These are phyloP conservation scores for Ilex paraguariensis DNA, from an alignment of 305 asterid genomes.

Conservation along the genomic window DNA sequence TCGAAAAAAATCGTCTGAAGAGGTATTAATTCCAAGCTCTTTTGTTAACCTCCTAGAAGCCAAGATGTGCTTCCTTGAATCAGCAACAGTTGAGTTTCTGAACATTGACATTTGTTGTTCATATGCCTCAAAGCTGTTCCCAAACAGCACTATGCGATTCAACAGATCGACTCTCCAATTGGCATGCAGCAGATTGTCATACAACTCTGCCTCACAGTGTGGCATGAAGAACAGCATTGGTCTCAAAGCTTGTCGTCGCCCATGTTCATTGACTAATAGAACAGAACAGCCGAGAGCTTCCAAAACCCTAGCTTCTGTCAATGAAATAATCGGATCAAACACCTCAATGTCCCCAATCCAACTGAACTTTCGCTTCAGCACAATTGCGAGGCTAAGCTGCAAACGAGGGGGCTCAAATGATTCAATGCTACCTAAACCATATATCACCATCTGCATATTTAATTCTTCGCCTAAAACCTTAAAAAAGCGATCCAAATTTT, in stretches of 20 bases:
- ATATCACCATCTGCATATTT: slow-evolving; percentile 67
- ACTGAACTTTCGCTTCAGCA: slow-evolving; percentile 59
- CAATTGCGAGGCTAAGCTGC: slow-evolving; percentile 71
- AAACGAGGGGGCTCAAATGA: slow-evolving; percentile 58
- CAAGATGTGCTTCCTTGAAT: slow-evolving; percentile 43
- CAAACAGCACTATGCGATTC: slow-evolving; percentile 42
- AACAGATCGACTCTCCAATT: slow-evolving; percentile 52
- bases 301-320: slow-evolving; percentile 60
- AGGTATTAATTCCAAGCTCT: slow-evolving; percentile 31
- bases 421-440: slow-evolving; percentile 82
- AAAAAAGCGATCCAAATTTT: slow-evolving; percentile 29
- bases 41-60: slow-evolving; percentile 31
- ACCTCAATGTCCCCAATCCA: slow-evolving; percentile 79
- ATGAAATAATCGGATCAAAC: slow-evolving; percentile 76
- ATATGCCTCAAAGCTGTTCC: slow-evolving; percentile 68
- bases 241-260: slow-evolving; percentile 42
- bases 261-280: slow-evolving; percentile 72
- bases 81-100: slow-evolving; percentile 20
- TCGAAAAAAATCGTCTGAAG: slow-evolving; percentile 41
- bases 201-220: slow-evolving; percentile 71
- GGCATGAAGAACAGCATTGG: slow-evolving; percentile 93
- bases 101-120: slow-evolving; percentile 35
- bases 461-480: slow-evolving; percentile 48
- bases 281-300: slow-evolving; percentile 66
- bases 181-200: slow-evolving; percentile 60